Evolutionary conservation across 495 filamentous ascomycete species (phyloP), one percentile per base, ranked within the genome.

Genomic region (Cercophora scortea): DNA sequence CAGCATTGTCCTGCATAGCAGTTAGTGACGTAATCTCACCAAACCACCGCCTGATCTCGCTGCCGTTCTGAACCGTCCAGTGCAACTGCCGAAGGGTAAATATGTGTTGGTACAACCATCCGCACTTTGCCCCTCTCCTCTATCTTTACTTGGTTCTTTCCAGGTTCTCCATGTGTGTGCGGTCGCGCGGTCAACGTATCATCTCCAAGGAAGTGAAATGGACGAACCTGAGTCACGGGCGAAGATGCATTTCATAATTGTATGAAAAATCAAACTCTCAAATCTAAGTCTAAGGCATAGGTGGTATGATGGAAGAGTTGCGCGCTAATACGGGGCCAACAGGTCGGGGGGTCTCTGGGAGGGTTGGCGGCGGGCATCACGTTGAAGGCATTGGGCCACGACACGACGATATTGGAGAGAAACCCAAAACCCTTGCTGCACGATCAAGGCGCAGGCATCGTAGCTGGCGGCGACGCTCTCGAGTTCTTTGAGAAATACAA

Each of bases 381-480:
- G n/a, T 63, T 81, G 18, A 73, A 72, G 47, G 61, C 67, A 0
- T 70, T 78, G 8, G 71, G 72, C 12, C 71, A 78, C 60, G 58
- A 72, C 55, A 74, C 75, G 32, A 73, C 66, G 1, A 78, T 84
- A 44, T 71, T 82, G 13, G 79, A 83, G 57, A 71, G 77, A 16
- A 76, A 71, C 41, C 62, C 70, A 0, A 62, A 59, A 1, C 61
- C 72, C 1, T 54, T 77, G 8, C 68, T 79, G 0, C 70, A 79
- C 45, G 73, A 78, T 57, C 76, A 81, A 64, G 80, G 79, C 13
- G 79, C 79, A 6, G 79, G 79, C 2, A 77, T 84, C 33, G 73
- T 77, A 0, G 72, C 72, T 8, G 72, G 75, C 0, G 64, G 67
- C 3, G 61, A 70, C 33, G 58, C 65, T 0, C 59, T 70, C 1